A percentile compares a stretch with the other conserved stretches of the same genome.
Evolutionary conservation across 345 rosid genomes (phyloP).

Genomic region (Tarenaya hassleriana): DNA sequence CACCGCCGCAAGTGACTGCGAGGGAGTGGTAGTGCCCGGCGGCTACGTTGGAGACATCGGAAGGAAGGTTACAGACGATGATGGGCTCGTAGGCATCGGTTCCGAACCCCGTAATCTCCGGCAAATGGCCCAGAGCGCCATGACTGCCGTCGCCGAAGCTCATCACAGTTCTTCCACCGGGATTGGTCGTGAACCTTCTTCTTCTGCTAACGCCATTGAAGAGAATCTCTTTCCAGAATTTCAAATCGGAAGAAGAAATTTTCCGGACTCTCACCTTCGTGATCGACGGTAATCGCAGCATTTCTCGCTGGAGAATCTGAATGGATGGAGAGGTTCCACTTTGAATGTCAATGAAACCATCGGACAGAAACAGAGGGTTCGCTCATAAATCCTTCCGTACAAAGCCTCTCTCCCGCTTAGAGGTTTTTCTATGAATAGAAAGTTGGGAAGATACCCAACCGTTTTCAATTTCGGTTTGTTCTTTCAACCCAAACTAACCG

Average conservation of each 20-base stretch:
- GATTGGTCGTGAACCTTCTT: slow-evolving; percentile 21
- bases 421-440: too few relatives aligned
- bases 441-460: too few relatives aligned
- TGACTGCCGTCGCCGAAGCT: slow-evolving; percentile 89
- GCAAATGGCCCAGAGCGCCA: slow-evolving; percentile 68
- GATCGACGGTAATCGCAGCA: slow-evolving; percentile 23
- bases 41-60: slow-evolving; percentile 39
- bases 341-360: too few relatives aligned
- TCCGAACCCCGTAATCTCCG: slow-evolving; percentile 44
- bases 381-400: too few relatives aligned
- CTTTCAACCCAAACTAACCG: too few relatives aligned
- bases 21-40: slow-evolving; percentile 95
- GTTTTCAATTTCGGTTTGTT: too few relatives aligned
- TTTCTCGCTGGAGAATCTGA: slow-evolving; percentile 1
- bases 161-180: slow-evolving; percentile 37
- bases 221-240: not conserved
- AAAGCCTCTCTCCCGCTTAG: too few relatives aligned
- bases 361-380: too few relatives aligned
- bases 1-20: slow-evolving; percentile 67
- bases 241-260: not conserved
- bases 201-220: slow-evolving; percentile 9
- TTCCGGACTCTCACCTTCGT: slow-evolving; percentile 4
- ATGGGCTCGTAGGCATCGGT: slow-evolving; percentile 71
- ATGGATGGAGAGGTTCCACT: not conserved
- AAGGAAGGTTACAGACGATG: slow-evolving; percentile 44